Evolutionary conservation across 495 filamentous ascomycete genomes (phyloP), one percentile per base, ranked within the genome.

Genomic region (Lichina pygmaea): DNA sequence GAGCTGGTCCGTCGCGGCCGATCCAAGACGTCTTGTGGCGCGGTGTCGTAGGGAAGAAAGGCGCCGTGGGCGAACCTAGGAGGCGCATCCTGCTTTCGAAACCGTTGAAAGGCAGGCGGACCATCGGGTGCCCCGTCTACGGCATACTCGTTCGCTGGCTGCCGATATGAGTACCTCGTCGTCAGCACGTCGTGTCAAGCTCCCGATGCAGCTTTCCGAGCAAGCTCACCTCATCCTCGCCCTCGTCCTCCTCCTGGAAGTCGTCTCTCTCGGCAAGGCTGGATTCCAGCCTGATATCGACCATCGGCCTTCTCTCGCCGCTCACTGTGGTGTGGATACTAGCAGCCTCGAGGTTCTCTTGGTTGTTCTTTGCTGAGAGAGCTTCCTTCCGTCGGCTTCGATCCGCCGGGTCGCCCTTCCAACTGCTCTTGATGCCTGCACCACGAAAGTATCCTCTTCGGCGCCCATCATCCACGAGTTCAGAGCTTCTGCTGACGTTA

Each of bases 81-180:
- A 17, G 41, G 51, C 47, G 6, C 33, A 47, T 32, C 54, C 53
- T 11, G 58, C 52, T 66, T 70, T 48, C 76, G 62, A 57, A 94
- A 93, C 49, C 78, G 71, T 53, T 95, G 89, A 50, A 92, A 80
- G 8, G 84, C 73, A 16, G 86, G 80, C n/a, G 84, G 79, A 36
- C 74, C 68, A 44, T 79, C 73, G 48, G 81, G 72, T 7, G 66
- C 57, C 33, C 65, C 63, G 49, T 77, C 70, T 43, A 67, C 60
- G 50, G 62, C 63, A 45, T 73, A 60, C 49, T 72, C 74, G 30
- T 67, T 67, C 8, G 77, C 70, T 9, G 74, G 70, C 6, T 74
- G 44, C 24, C 30, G 30, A 42, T 37, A 6, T 41, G 16, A 45
- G 32, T 40, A 6, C 15, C 33, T 12, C 16, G 12, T 44, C 42